These are phyloP conservation scores for Angophora floribunda DNA, from an alignment of 345 rosid genomes.

Conservation along the genomic window DNA sequence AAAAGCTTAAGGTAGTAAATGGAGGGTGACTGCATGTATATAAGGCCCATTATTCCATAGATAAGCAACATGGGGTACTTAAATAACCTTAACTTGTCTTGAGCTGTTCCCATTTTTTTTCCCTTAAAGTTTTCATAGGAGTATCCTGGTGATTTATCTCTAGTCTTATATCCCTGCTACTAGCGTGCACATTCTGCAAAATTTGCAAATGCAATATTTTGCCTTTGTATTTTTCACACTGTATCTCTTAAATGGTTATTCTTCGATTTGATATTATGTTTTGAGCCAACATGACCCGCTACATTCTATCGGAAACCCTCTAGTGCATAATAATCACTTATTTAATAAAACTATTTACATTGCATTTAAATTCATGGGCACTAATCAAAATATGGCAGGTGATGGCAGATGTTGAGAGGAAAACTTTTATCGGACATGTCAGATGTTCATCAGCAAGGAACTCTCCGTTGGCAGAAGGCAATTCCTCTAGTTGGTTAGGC, in stretches of 20 bases:
- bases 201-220: neutral
- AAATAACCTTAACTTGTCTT: neutral
- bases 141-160: neutral
- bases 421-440: conserved; percentile 38
- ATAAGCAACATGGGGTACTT: neutral
- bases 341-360: neutral
- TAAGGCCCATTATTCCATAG: neutral
- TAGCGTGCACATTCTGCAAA: neutral
- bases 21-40: neutral
- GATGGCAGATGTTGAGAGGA: conserved; percentile 71
- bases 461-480: conserved; percentile 18
- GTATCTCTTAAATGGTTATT: neutral
- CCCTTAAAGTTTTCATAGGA: neutral
- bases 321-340: neutral
- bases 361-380: conserved; percentile 29
- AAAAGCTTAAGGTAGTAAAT: neutral
- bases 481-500: conserved; percentile 86
- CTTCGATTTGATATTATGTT: neutral
- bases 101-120: neutral
- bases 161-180: neutral
- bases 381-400: conserved; percentile 93
- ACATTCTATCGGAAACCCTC: neutral
- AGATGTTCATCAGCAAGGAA: conserved; percentile 30
- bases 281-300: neutral
- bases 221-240: neutral